Evolutionary conservation across 805 yeast genomes (phyloP).

Genomic region (Yueomyces sp.): DNA sequence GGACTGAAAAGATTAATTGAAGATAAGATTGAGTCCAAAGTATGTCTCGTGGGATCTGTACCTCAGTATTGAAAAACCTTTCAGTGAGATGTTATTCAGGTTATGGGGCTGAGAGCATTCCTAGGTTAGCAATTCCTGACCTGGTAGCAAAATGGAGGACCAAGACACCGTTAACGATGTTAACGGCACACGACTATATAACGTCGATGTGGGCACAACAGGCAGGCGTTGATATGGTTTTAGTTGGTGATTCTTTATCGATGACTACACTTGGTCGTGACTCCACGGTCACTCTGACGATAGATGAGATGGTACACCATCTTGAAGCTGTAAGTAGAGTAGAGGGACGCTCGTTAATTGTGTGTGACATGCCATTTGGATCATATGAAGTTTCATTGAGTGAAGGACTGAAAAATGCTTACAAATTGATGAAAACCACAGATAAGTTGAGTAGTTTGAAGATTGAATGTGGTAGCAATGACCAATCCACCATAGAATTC

Average conservation of each 20-base stretch:
- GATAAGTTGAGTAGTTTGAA: slow-evolving; percentile 30
- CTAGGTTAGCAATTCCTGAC: slow-evolving; percentile 23
- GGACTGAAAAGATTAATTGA: no score
- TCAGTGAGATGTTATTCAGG: neutral
- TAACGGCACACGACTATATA: slow-evolving; percentile 85
- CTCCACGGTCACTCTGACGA: slow-evolving; percentile 59
- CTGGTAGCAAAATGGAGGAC: slow-evolving; percentile 23
- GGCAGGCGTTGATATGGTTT: slow-evolving; percentile 52
- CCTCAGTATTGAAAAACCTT: no score
- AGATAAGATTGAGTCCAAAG: no score
- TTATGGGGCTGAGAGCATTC: neutral
- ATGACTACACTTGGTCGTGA: slow-evolving; percentile 81
- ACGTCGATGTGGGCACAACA: slow-evolving; percentile 58
- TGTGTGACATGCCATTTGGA: slow-evolving; percentile 88
- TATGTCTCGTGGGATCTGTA: no score
- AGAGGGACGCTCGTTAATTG: slow-evolving; percentile 44
- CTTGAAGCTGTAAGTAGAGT: slow-evolving; percentile 70
- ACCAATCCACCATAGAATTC: slow-evolving; percentile 36
- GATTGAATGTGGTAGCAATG: slow-evolving; percentile 60
- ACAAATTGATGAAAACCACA: slow-evolving; percentile 25
- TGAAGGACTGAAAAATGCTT: slow-evolving; percentile 62
- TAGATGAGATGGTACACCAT: slow-evolving; percentile 71
- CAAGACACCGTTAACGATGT: slow-evolving; percentile 32
- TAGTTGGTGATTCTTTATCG: slow-evolving; percentile 87
- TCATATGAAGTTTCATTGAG: slow-evolving; percentile 52